Percentiles rank a stretch among this genome's conserved stretches.
Conservation (phyloP, 495 filamentous ascomycete genomes). For the Bryoglossum gracile region DNA sequence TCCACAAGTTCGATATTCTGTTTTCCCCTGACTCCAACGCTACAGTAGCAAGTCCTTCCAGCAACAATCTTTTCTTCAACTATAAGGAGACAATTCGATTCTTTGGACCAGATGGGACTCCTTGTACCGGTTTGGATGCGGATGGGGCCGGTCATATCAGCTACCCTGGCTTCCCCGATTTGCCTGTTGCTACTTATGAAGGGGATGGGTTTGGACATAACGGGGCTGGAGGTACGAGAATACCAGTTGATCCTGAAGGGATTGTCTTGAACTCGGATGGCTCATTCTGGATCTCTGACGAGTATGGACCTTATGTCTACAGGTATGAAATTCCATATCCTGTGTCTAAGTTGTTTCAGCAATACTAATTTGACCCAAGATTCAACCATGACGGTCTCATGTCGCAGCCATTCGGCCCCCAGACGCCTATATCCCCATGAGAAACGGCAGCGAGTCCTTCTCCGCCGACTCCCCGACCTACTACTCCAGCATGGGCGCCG, state of each 20-base stretch:
- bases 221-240: not conserved
- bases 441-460: conserved; percentile 44
- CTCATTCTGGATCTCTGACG: conserved; percentile 10
- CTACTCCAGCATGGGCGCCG: conserved; percentile 25
- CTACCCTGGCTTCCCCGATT: not conserved
- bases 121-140: conserved; percentile 64
- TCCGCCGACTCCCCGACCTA: conserved; percentile 17
- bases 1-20: conserved; percentile 63
- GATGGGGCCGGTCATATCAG: conserved; percentile 36
- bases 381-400: conserved; percentile 56
- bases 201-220: not conserved
- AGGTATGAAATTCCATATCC: conserved; percentile 40
- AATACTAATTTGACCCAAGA: conserved; percentile 66
- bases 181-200: not conserved
- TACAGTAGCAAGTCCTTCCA: conserved; percentile 48
- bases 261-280: not conserved
- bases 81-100: conserved; percentile 66
- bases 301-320: conserved; percentile 29
- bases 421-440: conserved; percentile 56
- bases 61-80: conserved; percentile 55
- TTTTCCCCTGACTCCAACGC: conserved; percentile 46
- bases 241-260: not conserved
- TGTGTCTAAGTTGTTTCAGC: conserved; percentile 61
- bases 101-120: conserved; percentile 57
- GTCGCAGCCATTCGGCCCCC: conserved; percentile 61